Conservation (phyloP, 2,329 filamentous ascomycete species). For the Calonectria hongkongensis region DNA sequence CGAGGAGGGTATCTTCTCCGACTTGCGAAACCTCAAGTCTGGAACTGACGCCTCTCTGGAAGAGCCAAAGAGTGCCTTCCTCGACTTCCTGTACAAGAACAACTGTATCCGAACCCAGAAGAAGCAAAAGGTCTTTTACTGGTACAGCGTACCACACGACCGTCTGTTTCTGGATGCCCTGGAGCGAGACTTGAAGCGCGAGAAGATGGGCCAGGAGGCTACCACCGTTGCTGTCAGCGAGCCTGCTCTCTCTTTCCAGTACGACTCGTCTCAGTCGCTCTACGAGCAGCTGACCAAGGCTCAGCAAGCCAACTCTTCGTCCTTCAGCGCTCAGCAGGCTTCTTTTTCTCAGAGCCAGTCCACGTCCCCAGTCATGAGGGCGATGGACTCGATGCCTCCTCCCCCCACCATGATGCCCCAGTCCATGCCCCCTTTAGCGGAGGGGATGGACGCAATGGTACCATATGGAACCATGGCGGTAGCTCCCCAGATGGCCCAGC, state of each 20-base stretch:
- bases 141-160: conserved; percentile 99
- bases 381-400: conserved; percentile 95
- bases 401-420: conserved; percentile 87
- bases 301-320: conserved; percentile 98
- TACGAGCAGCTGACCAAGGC: conserved; percentile 99
- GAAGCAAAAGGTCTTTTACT: conserved; percentile 99
- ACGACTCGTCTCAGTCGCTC: conserved; percentile 98
- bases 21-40: conserved; percentile 97
- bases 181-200: conserved; percentile 97
- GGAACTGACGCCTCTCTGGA: conserved; percentile 98
- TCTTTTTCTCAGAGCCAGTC: conserved; percentile 85
- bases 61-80: conserved; percentile 98
- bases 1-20: conserved; percentile 99
- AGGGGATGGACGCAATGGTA: conserved; percentile 83
- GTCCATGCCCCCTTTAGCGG: conserved; percentile 73
- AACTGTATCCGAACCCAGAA: conserved; percentile 99
- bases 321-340: conserved; percentile 88
- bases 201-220: conserved; percentile 99
- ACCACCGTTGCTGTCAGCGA: conserved; percentile 98
- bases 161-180: conserved; percentile 97
- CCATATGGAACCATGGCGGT: conserved; percentile 82
- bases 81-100: conserved; percentile 99
- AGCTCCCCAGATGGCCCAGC: conserved; percentile 81
- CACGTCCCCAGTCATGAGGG: conserved; percentile 90
- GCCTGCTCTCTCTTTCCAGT: conserved; percentile 97